Percentiles rank a stretch among this genome's conserved stretches.
Evolutionary conservation across 306 rosid species (phyloP).

Genomic region (Luffa aegyptiaca): DNA sequence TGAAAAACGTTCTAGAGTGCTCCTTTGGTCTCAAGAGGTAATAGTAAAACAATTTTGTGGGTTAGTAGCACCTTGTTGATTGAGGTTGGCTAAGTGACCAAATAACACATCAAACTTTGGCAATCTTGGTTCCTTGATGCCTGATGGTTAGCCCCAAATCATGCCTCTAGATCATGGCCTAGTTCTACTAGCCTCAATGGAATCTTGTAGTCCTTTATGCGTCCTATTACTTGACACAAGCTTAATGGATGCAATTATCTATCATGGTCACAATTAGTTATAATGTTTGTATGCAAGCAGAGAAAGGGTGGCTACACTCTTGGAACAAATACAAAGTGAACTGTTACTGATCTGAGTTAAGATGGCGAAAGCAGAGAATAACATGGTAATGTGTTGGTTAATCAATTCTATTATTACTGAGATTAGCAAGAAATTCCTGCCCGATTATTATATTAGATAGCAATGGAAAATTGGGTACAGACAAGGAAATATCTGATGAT

Average conservation of each 20-base stretch:
- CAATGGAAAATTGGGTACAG: neutral
- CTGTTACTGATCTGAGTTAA: neutral
- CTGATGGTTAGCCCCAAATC: neutral
- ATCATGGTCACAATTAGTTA: neutral
- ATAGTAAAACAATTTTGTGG: neutral
- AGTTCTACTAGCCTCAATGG: neutral
- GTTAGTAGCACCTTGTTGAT: neutral
- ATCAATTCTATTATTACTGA: neutral
- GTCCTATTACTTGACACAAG: neutral
- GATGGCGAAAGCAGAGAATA: neutral
- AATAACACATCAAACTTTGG: neutral
- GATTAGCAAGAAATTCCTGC: neutral
- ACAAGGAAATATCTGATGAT: neutral
- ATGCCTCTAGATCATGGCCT: neutral
- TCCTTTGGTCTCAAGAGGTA: neutral
- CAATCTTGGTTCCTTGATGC: neutral
- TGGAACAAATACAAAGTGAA: neutral
- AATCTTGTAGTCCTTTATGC: neutral
- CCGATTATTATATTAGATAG: neutral
- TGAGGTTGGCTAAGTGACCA: neutral
- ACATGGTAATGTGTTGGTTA: neutral
- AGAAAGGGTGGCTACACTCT: neutral
- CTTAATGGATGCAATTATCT: neutral
- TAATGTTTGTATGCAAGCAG: neutral
- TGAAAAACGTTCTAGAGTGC: neutral